Evolutionary conservation across 2,329 filamentous ascomycete species (phyloP).

Genomic region (Erysiphe pulchra): DNA sequence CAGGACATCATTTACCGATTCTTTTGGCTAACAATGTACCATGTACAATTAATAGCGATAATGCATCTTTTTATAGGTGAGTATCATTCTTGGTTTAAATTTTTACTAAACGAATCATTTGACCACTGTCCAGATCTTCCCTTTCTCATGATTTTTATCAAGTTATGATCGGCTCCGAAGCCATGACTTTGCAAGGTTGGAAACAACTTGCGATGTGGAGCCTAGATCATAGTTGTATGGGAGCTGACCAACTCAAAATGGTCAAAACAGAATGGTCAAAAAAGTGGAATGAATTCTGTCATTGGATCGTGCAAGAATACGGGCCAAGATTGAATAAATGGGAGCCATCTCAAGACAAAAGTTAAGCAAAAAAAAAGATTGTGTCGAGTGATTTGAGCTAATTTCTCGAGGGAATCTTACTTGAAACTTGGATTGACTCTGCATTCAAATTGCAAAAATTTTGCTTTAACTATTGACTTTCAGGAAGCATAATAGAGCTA

Average conservation of each 20-base stretch:
- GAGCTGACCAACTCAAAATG: slow-evolving; percentile 16
- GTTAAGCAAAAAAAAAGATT: too few species aligned
- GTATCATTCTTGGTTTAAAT: slow-evolving; percentile 4
- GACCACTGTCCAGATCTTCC: slow-evolving; percentile 25
- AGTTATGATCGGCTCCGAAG: slow-evolving; percentile 38
- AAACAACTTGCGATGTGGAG: slow-evolving; percentile 41
- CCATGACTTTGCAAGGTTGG: slow-evolving; percentile 45
- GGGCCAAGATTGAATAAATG: slow-evolving; percentile 5
- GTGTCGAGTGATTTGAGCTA: too few species aligned
- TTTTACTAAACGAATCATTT: background rate
- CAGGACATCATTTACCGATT: slow-evolving; percentile 39
- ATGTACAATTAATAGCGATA: slow-evolving; percentile 51
- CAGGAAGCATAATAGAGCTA: too few species aligned
- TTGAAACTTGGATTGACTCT: too few species aligned
- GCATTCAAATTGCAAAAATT: too few species aligned
- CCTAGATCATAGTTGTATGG: slow-evolving; percentile 31
- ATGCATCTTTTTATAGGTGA: slow-evolving; percentile 45
- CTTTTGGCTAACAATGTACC: slow-evolving; percentile 47
- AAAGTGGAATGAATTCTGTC: slow-evolving; percentile 33
- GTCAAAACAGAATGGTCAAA: slow-evolving; percentile 22
- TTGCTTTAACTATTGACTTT: too few species aligned
- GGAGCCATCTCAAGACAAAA: slow-evolving; percentile 1
- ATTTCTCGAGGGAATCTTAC: too few species aligned
- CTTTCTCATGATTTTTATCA: slow-evolving; percentile 59
- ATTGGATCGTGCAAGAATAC: slow-evolving; percentile 22